A percentile compares a stretch with the other conserved stretches of the same genome.
Conservation (phyloP, 192 early-diverging fungal species). For the Funneliformis mosseae region DNA sequence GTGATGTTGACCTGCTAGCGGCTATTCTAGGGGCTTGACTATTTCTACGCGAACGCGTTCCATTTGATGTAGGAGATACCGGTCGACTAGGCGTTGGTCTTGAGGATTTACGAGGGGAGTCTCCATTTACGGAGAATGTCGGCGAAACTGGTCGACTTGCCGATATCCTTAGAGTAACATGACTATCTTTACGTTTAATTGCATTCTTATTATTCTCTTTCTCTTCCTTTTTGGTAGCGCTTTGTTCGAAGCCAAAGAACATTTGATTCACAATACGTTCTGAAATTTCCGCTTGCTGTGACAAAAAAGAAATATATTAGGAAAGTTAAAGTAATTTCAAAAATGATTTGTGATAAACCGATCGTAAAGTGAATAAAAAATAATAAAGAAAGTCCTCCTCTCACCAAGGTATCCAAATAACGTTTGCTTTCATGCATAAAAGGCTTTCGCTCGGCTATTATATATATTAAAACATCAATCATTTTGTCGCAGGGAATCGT, state of each 20-base stretch:
- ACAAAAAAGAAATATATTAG: neutral
- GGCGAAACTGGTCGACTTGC: constrained; percentile 25
- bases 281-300: constrained; percentile 28
- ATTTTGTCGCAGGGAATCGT: neutral
- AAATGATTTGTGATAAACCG: too few species aligned
- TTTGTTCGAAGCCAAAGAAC: constrained; percentile 36
- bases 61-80: constrained; percentile 13
- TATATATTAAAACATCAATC: neutral
- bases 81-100: neutral
- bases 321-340: neutral
- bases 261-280: constrained; percentile 36
- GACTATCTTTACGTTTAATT: neutral
- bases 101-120: neutral
- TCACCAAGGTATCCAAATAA: constrained; percentile 24
- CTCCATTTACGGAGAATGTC: neutral
- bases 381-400: neutral
- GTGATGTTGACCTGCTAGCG: neutral
- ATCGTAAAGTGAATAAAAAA: neutral
- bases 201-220: neutral
- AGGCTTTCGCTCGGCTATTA: constrained; percentile 31
- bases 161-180: neutral
- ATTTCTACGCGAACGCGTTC: neutral
- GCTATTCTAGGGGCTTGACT: neutral
- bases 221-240: neutral
- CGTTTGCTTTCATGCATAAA: constrained; percentile 36